Evolutionary conservation across 106 monocot genomes (phyloP).

Genomic region (Acorus calamus): DNA sequence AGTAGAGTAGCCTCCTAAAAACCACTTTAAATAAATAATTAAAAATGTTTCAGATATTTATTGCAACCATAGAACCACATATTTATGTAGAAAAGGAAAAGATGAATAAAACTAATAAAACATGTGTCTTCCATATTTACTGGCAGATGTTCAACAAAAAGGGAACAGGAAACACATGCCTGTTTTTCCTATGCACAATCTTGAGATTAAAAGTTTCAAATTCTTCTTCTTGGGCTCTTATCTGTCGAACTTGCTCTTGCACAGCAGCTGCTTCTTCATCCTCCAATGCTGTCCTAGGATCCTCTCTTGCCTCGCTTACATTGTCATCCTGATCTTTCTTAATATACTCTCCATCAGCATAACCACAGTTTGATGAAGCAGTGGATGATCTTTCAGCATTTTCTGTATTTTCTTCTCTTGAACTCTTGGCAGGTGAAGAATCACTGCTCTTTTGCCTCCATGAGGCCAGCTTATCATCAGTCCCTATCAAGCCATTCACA

Average conservation of each 20-base stretch:
- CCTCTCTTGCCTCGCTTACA: slow-evolving; percentile 42
- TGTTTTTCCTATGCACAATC: slow-evolving; percentile 98
- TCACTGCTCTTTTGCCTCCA: slow-evolving; percentile 60
- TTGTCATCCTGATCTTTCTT: slow-evolving; percentile 33
- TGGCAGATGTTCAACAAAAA: neutral
- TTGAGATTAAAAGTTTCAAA: slow-evolving; percentile 97
- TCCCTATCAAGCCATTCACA: slow-evolving; percentile 22
- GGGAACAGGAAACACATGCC: slow-evolving; percentile 24
- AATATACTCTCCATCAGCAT: slow-evolving; percentile 39
- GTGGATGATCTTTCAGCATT: slow-evolving; percentile 56
- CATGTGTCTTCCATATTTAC: too few relatives aligned
- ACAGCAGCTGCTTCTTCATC: slow-evolving; percentile 94
- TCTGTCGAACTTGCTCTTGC: slow-evolving; percentile 92
- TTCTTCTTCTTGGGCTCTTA: slow-evolving; percentile 91
- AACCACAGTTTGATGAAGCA: slow-evolving; percentile 46
- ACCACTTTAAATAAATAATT: too few relatives aligned
- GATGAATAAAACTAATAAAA: too few relatives aligned
- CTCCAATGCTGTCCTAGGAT: slow-evolving; percentile 53
- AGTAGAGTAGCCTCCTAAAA: too few relatives aligned
- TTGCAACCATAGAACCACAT: too few relatives aligned
- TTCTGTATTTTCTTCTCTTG: slow-evolving; percentile 40
- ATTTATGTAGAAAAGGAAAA: too few relatives aligned
- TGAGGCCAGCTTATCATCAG: slow-evolving; percentile 53
- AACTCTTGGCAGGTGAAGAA: slow-evolving; percentile 47
- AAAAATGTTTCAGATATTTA: too few relatives aligned